Conservation (phyloP, 495 filamentous ascomycete genomes). For the Neurospora cerealis region DNA sequence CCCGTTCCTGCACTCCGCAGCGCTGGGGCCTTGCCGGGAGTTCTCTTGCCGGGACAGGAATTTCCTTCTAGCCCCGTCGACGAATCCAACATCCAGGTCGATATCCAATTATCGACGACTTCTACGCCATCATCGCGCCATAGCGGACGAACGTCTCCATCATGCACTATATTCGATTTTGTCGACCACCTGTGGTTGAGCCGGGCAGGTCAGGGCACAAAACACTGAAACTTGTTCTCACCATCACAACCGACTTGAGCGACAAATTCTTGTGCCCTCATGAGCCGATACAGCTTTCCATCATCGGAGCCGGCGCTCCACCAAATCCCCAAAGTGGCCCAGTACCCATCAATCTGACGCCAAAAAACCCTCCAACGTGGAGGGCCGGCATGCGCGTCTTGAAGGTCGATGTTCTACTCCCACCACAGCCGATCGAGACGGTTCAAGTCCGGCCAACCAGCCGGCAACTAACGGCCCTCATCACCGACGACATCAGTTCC, state of each 20-base stretch:
- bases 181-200: conserved; percentile 51
- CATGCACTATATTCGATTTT: conserved; percentile 70
- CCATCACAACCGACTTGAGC: conserved; percentile 84
- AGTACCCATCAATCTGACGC: conserved; percentile 18
- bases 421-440: conserved; percentile 16
- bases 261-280: conserved; percentile 70
- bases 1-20: not conserved
- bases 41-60: not conserved
- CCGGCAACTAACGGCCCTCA: conserved; percentile 19
- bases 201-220: conserved; percentile 21
- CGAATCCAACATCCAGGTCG: not conserved
- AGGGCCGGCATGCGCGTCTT: conserved; percentile 30
- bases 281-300: conserved; percentile 44
- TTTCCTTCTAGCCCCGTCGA: not conserved
- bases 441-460: conserved; percentile 27
- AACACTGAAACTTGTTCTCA: conserved; percentile 42
- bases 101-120: not conserved
- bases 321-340: conserved; percentile 33
- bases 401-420: conserved; percentile 26
- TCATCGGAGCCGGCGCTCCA: conserved; percentile 37
- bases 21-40: not conserved
- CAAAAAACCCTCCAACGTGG: conserved; percentile 19
- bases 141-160: not conserved
- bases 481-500: conserved; percentile 19
- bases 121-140: not conserved